Base-by-base conservation (phyloP, 305 asterid genomes). In the Fraxinus floribunda region DNA sequence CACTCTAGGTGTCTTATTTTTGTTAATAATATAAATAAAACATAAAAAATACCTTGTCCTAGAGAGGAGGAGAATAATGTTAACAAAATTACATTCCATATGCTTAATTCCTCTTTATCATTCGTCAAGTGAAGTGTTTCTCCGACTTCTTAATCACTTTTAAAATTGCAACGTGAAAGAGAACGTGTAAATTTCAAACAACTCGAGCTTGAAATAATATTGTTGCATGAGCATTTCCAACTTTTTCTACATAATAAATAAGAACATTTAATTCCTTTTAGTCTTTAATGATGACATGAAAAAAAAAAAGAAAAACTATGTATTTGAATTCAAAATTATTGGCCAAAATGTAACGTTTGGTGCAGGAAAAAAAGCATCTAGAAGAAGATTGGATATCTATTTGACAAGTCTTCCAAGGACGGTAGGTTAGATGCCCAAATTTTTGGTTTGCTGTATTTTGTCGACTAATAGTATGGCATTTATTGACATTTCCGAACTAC, bases 391-490 rank as follows among this genome's bases (percentile, higher is more conserved):
- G 78, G 22, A 73, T 82, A 15, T 71, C 10, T 72, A 36, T 30
- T 66, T 10, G 76, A 34, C 44, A 36, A 39, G 62, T 30, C 74
- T 39, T 75, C 16, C 15, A 7, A 80, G 46, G 84, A 79, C 75
- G 87, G 86, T 82, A 77, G 84, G 85, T 84, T 55, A 34, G 78
- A 76, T 78, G 49, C 73, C 76, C 71, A 38, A 64, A 13, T 18
- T 55, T 74, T 79, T 57, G 15, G 73, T 26, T 64, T 3, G 62
- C 60, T 87, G 30, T 34, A 60, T 66, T 78, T 83, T 81, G 86
- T 83, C 86, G 18, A n/a, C 73, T 87, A 41, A 11, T 70, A 66
- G 62, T 3, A 57, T 81, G 83, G 82, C 82, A 79, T 84, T 79
- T 81, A 79, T 24, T 49, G 66, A 30, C n/a, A 76, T 39, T 75